Evolutionary conservation across 495 filamentous ascomycete species (phyloP).

Genomic region (Xylaria telfairii): DNA sequence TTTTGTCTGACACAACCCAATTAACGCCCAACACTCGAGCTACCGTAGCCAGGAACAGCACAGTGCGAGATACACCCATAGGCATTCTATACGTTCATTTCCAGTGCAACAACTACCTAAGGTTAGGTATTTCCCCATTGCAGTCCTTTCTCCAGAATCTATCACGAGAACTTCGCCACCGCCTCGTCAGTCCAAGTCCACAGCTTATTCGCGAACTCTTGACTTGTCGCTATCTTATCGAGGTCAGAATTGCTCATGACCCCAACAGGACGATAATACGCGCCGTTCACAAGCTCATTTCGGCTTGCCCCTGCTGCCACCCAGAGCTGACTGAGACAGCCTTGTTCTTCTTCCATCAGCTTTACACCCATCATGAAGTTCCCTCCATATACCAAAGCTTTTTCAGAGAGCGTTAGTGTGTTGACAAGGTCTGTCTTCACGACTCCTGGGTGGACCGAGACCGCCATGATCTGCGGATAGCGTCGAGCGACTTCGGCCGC

Average conservation of each 20-base stretch:
- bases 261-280: constrained; percentile 27
- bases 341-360: constrained; percentile 45
- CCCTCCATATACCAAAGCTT: constrained; percentile 33
- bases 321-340: constrained; percentile 67
- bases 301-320: constrained; percentile 49
- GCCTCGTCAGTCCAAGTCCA: constrained; percentile 68
- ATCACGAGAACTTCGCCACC: constrained; percentile 39
- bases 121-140: too few species aligned
- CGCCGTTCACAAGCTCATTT: constrained; percentile 30
- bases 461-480: constrained; percentile 60
- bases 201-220: constrained; percentile 58
- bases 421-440: constrained; percentile 61
- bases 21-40: background rate
- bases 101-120: too few species aligned
- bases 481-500: constrained; percentile 48
- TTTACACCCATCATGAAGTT: constrained; percentile 31
- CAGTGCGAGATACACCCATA: too few species aligned
- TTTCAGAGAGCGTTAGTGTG: background rate
- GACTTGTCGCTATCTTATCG: constrained; percentile 40
- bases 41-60: too few species aligned
- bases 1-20: background rate
- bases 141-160: too few species aligned
- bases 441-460: constrained; percentile 71
- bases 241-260: constrained; percentile 41
- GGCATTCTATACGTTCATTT: too few species aligned